These are phyloP conservation scores for Chalaropsis thielavioides DNA, from an alignment of 2,329 filamentous ascomycete genomes.

Conservation along the genomic window DNA sequence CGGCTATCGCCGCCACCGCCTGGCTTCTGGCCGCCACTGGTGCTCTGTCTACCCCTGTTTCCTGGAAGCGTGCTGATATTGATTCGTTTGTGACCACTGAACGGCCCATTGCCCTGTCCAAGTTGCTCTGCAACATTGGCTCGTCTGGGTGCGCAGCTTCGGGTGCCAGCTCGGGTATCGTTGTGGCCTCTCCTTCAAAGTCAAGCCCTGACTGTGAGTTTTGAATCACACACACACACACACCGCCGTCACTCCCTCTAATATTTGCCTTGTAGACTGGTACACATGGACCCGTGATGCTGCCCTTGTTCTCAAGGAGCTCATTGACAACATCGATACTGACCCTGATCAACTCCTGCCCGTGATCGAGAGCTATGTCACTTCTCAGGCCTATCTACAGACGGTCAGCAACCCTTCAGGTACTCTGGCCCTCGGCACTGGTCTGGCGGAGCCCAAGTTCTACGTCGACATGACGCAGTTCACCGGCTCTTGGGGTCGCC, in stretches of 20 bases:
- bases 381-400: conserved; percentile 51
- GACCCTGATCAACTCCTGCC: conserved; percentile 42
- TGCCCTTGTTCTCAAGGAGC: conserved; percentile 52
- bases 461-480: conserved; percentile 48
- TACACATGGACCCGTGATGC: conserved; percentile 70
- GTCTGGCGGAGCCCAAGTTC: conserved; percentile 61
- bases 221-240: too few species aligned
- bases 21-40: conserved; percentile 16
- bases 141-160: conserved; percentile 35
- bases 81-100: conserved; percentile 40
- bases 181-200: conserved; percentile 43
- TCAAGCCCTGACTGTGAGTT: conserved; percentile 41
- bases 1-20: conserved; percentile 12
- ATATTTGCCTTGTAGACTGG: conserved; percentile 38
- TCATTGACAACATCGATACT: conserved; percentile 46
- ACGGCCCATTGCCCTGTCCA: conserved; percentile 35
- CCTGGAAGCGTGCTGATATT: conserved; percentile 21
- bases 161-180: conserved; percentile 35
- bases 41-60: conserved; percentile 12
- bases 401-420: conserved; percentile 56
- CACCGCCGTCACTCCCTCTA: not conserved
- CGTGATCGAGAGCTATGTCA: conserved; percentile 53
- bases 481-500: conserved; percentile 57
- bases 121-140: conserved; percentile 47
- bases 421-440: conserved; percentile 34